Evolutionary conservation across 805 yeast species (phyloP), one percentile per base, ranked within the genome.

Genomic region (Candida vaughaniae): DNA sequence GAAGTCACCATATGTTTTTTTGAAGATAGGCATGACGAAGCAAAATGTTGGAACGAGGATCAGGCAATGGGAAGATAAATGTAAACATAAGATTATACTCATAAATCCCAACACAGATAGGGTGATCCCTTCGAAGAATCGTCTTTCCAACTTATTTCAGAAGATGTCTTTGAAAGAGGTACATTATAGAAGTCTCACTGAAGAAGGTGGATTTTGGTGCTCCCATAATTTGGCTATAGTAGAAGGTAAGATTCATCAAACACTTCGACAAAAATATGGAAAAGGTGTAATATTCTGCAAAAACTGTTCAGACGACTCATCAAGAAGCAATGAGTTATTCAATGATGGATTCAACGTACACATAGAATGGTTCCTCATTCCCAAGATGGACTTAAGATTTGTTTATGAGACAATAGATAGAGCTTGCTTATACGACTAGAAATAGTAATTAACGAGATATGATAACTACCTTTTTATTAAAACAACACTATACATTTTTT

Each of bases 331-430:
- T 16, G 29, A 33, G 11, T 17, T 26, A 14, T 33, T 36, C 30
- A 25, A 10, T 17, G 20, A 38, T 6, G 35, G 39, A n/a, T 62
- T 55, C 43, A 62, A 61, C 23, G 51, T 69, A 9, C 83, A 77
- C 49, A 62, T 61, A 11, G 83, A 77, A 48, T 77, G 82, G 82
- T 77, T 77, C 42, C 51, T 75, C n/a, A 51, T 77, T 1, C 80
- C 80, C 0, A 64, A 73, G 40, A 50, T 45, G 18, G 66, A 68
- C 6, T 30, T 75, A 6, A 34, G 43, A 7, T 22, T 30, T 8
- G 61, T 74, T 2, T 65, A 61, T 46, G 39, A 42, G 8, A 18
- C 59, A 1, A 62, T 73, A 7, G 71, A 71, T 23, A 25, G 14
- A 3, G 27, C 35, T 10, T 41, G 45, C 32, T 14, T n/a, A n/a